Evolutionary conservation across 805 yeast genomes (phyloP).

Genomic region (Cyberlindnera petersonii): DNA sequence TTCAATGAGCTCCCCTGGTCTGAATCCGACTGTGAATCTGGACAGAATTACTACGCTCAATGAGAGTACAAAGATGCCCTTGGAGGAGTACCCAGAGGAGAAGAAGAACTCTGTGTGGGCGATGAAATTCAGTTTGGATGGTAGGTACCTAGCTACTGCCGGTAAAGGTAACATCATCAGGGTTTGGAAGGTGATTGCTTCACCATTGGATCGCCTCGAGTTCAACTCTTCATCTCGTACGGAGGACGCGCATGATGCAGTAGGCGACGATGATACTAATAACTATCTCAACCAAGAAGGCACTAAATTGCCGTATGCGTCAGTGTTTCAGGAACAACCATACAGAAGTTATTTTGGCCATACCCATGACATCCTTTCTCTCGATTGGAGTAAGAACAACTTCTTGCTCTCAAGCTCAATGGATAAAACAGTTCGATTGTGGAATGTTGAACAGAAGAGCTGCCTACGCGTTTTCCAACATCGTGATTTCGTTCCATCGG

Average conservation of each 20-base stretch:
- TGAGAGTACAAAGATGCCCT: not conserved
- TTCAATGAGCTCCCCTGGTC: not conserved
- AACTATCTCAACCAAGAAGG: slow-evolving; percentile 7
- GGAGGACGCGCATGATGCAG: not conserved
- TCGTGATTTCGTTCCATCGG: slow-evolving; percentile 79
- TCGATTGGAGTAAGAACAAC: slow-evolving; percentile 87
- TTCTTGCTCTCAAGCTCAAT: slow-evolving; percentile 76
- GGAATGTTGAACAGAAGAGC: slow-evolving; percentile 72
- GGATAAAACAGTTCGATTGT: slow-evolving; percentile 77
- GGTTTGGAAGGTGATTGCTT: slow-evolving; percentile 76
- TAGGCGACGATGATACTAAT: not conserved
- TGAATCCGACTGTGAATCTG: no score
- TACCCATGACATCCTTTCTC: slow-evolving; percentile 59
- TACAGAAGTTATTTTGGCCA: slow-evolving; percentile 61
- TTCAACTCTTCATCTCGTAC: not conserved
- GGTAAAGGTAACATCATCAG: slow-evolving; percentile 68
- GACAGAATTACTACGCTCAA: no score
- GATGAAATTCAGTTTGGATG: slow-evolving; percentile 72
- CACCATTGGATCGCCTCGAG: slow-evolving; percentile 54
- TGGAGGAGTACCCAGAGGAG: not conserved
- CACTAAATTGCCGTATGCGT: slow-evolving; percentile 46
- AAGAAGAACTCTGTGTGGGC: slow-evolving; percentile 56
- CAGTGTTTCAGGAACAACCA: slow-evolving; percentile 74
- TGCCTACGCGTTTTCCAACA: slow-evolving; percentile 65
- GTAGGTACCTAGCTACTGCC: slow-evolving; percentile 78